Conservation (phyloP, 2,329 filamentous ascomycete genomes). For the Chaetomium olivaceum region DNA sequence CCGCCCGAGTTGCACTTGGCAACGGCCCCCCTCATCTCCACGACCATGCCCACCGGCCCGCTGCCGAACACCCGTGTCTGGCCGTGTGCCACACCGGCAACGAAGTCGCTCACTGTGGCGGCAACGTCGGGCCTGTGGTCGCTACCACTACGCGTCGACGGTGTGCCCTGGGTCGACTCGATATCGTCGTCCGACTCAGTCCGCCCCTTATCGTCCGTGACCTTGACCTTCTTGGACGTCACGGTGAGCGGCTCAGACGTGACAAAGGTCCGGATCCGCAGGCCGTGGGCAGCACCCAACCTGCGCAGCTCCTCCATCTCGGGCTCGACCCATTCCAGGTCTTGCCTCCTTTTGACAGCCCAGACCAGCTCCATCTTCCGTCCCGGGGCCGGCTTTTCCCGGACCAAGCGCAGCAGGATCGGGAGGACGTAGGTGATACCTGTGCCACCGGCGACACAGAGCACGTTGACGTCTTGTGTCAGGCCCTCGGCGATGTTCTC, state of each 20-base stretch:
- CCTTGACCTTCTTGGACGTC: conserved; percentile 27
- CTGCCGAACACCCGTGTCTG: conserved; percentile 60
- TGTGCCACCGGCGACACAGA: conserved; percentile 59
- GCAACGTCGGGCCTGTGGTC: conserved; percentile 47
- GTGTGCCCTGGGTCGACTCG: conserved; percentile 22
- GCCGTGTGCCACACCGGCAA: conserved; percentile 48
- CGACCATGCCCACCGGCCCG: conserved; percentile 61
- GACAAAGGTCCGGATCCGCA: conserved; percentile 59
- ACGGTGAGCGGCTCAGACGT: conserved; percentile 51
- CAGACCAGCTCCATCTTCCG: conserved; percentile 63
- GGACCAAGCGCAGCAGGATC: conserved; percentile 45
- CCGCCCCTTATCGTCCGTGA: conserved; percentile 27
- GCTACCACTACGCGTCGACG: conserved; percentile 15
- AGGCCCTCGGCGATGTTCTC: conserved; percentile 48
- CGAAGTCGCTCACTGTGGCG: conserved; percentile 50
- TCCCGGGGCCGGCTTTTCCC: conserved; percentile 37
- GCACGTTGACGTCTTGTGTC: conserved; percentile 47
- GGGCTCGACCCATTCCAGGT: conserved; percentile 58
- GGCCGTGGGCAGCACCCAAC: conserved; percentile 40
- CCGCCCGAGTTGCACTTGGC: conserved; percentile 53
- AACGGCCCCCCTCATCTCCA: conserved; percentile 56
- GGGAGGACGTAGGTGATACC: conserved; percentile 60
- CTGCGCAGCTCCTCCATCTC: conserved; percentile 55
- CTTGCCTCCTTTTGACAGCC: conserved; percentile 56
- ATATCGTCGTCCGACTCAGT: conserved; percentile 30